Base-by-base conservation (phyloP, 257 asterid genomes). In the Parsonsia alboflavescens region DNA sequence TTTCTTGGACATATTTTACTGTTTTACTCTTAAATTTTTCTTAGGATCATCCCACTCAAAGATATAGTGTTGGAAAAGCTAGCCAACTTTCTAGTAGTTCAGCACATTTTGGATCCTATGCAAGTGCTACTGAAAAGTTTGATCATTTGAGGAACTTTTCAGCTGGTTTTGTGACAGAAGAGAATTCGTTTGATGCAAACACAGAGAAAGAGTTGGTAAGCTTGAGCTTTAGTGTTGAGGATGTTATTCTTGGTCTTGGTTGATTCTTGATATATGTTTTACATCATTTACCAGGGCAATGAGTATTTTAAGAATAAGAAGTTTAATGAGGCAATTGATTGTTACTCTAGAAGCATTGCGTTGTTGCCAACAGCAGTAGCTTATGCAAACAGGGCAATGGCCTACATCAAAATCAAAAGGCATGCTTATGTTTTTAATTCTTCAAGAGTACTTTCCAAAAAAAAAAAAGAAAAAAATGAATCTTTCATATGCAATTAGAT, bases 281-380 rank as follows among this genome's bases (percentile, higher is more conserved):
- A 41, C 76, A 30, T 77, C 36, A 10, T 68, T 73, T 61, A 45
- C 70, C 76, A 95, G 99, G 99, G 98, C 41, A 95, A 95, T 71
- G 97, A 95, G 66, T 83, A 75, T 82, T 95, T 90, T 79, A 95
- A 95, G 86, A 84, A 88, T 87, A 92, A 90, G 86, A 95, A 88
- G 72, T 95, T 85, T 82, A 87, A 83, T 83, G 98, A 92, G 70
- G 98, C 99, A 69, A 83, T 95, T 85, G 96, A 92, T 72, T 92
- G 98, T 83, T 95, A 92, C 84, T 92, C 99, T 72, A 87, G 98
- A 79, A 92, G 99, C 90, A 95, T 95, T 73, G 99, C 96, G 39
- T 85, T 95, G 71, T 88, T 90, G 30, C 99, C 98, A 69, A 89
- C 98, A 78, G 98, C 97, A 49, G 96, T 92, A 68, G 91, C 96